Evolutionary conservation across 2,329 filamentous ascomycete species (phyloP), one percentile per base, ranked within the genome.

Genomic region (Aspergillus sp.): DNA sequence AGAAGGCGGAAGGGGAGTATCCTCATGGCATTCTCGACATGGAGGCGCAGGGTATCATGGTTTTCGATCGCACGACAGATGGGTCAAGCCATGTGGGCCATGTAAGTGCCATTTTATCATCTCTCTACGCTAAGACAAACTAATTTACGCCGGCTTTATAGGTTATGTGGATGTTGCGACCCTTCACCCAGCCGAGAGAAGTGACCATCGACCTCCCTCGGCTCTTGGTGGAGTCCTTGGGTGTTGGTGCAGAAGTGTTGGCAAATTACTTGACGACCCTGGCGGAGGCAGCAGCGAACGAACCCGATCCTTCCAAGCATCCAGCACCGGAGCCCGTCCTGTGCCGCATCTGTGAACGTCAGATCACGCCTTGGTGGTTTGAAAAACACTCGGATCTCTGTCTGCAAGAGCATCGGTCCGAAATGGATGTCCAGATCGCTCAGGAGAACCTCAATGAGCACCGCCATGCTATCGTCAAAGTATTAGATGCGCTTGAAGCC

Each of bases 161-260:
- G 88, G 95, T 89, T 15, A 98, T 98, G 94, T 98, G 93, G 93
- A 98, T 98, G 90, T 82, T 98, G 57, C 87, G 93, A 55, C 93
- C 91, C 2, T 95, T 90, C 70, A 84, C 90, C 37, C 80, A 85
- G 37, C 87, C 91, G 5, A 82, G 90, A 56, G 90, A 97, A 73
- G 88, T 98, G 62, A 94, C 94, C 54, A 97, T 98, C 59, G 93
- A 97, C 65, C 80, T 98, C 5, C 91, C 94, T 13, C 77, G 83
- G 49, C 74, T 95, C 23, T 84, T 98, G 51, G 90, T 97, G 45
- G 90, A 97, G 60, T 91, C 90, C 1, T 78, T 98, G 13, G 93
- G 93, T 33, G 90, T 95, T 23, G 93, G 93, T 35, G 94, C 93
- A 44, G 90, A 97, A 68, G 85, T 98, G 46, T 80, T 98, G 30